These are phyloP conservation scores for Olyra latifolia DNA, from an alignment of 176 grass and related monocot genomes.

Conservation along the genomic window DNA sequence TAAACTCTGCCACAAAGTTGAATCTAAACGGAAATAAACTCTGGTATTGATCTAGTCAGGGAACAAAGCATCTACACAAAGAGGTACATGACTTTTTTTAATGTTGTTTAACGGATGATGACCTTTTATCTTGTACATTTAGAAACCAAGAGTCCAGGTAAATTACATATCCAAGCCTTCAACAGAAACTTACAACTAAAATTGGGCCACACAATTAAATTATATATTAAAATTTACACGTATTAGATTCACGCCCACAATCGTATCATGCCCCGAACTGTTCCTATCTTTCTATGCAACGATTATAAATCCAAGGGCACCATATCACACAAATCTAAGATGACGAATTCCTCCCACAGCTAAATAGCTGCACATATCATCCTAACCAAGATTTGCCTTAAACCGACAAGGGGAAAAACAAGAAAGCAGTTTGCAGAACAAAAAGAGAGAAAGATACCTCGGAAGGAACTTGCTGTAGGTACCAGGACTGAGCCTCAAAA, in stretches of 20 bases:
- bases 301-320: neutral
- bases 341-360: neutral
- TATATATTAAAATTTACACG: too few relatives aligned
- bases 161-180: too few relatives aligned
- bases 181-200: neutral
- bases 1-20: neutral
- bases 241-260: neutral
- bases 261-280: neutral
- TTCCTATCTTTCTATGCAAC: neutral
- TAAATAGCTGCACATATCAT: too few relatives aligned
- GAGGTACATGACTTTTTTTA: neutral
- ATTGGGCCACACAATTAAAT: too few relatives aligned
- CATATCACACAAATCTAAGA: neutral
- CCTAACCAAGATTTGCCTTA: neutral
- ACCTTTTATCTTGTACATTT: neutral
- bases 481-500: neutral
- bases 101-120: neutral
- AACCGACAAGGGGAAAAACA: neutral
- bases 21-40: neutral
- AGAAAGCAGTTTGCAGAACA: neutral
- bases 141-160: neutral
- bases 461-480: neutral
- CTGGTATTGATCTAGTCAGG: neutral
- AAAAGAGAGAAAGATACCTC: neutral
- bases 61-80: neutral